These are phyloP conservation scores for Limtongia smithiae DNA, from an alignment of 805 yeast genomes.

Conservation along the genomic window DNA sequence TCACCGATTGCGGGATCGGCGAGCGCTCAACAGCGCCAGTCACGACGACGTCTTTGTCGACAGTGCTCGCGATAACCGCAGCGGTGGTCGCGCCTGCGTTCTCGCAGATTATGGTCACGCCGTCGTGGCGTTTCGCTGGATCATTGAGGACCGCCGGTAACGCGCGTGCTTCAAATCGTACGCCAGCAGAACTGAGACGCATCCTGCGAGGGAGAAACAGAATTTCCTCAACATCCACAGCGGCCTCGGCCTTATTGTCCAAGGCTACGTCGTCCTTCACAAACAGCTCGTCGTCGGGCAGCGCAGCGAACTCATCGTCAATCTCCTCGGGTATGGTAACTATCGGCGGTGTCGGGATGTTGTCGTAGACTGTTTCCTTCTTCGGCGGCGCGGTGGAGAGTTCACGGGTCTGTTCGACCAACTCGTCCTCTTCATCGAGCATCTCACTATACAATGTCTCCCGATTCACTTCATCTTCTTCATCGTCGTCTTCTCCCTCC, in stretches of 20 bases:
- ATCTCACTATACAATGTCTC: constrained; percentile 13
- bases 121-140: not conserved
- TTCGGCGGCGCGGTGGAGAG: constrained; percentile 4
- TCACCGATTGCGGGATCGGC: not conserved
- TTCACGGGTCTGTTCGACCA: constrained; percentile 14
- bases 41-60: not conserved
- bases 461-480: constrained; percentile 2
- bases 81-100: not conserved
- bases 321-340: constrained; percentile 30
- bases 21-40: not conserved
- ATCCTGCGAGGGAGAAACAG: constrained; percentile 18
- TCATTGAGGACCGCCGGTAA: too few species aligned
- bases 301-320: constrained; percentile 5
- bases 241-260: not conserved
- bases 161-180: constrained; percentile 5
- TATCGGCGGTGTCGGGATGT: constrained; percentile 11
- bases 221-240: constrained; percentile 16
- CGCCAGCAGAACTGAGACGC: constrained; percentile 6
- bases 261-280: constrained; percentile 7
- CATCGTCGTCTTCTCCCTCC: constrained; percentile 4
- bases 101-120: constrained; percentile 2
- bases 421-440: constrained; percentile 26
- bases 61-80: not conserved
- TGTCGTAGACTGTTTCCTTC: not conserved
- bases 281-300: constrained; percentile 19